Evolutionary conservation across 1,284 basidiomycete species (phyloP), one percentile per base, ranked within the genome.

Genomic region (Tilletia horrida): DNA sequence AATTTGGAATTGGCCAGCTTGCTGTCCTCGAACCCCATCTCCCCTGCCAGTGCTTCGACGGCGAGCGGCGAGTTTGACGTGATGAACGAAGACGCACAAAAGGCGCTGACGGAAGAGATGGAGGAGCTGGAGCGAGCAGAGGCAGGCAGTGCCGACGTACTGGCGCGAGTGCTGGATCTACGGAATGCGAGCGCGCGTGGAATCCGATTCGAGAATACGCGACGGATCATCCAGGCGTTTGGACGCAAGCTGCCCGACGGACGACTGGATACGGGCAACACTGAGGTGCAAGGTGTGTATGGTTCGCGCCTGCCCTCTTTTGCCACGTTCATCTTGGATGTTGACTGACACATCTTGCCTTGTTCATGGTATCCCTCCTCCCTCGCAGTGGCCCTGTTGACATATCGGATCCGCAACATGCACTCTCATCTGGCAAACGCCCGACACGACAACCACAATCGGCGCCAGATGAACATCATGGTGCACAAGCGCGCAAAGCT

Each of bases 401-500:
- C 94, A 0, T 88, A 90, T 79, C 86, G 88, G 77, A 95, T 97
- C 74, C 90, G 91, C 57, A 90, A 89, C 73, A 82, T 97, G 52
- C 89, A 89, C 85, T 84, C 84, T 1, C 94, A 96, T 81, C 83
- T 95, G 48, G 84, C 83, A 23, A 81, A 81, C 35, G 89, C 87
- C 79, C 88, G 88, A 72, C 88, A 89, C 72, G 94, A 97, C 81
- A 86, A 90, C 50, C 87, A 87, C 61, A 94, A 92, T 80, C 87
- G 89, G 61, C 87, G 89, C 16, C 85, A 87, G 13, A 85, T 97
- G 66, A 87, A 89, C 1, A 84, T 85, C 64, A 86, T 96, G 45
- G 87, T 95, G 8, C 91, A 94, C 79, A 84, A 92, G 74, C 86
- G 94, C 64, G 91, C 91, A 8, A 91, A 89, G 75, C 84, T 94